Evolutionary conservation across 371 early-diverging fungal genomes (phyloP).

Genomic region (Mortierella sp.): DNA sequence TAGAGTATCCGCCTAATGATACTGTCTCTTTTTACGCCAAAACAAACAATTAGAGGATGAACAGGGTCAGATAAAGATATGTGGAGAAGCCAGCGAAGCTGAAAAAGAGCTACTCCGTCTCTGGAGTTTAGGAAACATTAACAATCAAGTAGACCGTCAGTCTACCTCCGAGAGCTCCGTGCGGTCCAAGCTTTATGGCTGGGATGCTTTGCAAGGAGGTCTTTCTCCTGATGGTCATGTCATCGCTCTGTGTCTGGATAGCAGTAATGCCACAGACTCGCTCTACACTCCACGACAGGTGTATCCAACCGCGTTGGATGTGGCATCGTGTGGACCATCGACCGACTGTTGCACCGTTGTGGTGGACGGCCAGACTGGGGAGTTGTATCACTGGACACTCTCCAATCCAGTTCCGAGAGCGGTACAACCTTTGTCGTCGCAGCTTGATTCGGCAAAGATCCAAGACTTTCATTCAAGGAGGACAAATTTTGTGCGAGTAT

Average conservation of each 20-base stretch:
- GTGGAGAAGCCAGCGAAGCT: constrained; percentile 24
- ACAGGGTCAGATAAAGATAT: constrained; percentile 10
- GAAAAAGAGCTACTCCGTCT: constrained; percentile 21
- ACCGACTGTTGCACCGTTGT: constrained; percentile 30
- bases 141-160: not conserved
- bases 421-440: not conserved
- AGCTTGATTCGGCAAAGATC: not conserved
- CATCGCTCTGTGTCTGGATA: constrained; percentile 4
- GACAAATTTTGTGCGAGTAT: constrained; percentile 27
- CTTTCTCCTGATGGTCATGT: constrained; percentile 20
- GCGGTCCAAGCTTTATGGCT: constrained; percentile 24
- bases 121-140: not conserved
- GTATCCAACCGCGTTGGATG: constrained; percentile 22
- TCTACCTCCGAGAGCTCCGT: not conserved
- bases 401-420: constrained; percentile 15
- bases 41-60: constrained; percentile 4
- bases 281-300: not conserved
- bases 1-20: not conserved
- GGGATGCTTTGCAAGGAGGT: constrained; percentile 37
- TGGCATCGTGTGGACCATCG: constrained; percentile 39
- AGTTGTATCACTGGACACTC: constrained; percentile 29
- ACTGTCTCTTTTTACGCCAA: not conserved
- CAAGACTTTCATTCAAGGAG: not conserved
- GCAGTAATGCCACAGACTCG: not conserved
- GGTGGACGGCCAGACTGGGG: constrained; percentile 14